phyloP scores from a whole-genome alignment of 2,329 filamentous ascomycete species.

The Hymenoscyphus scutula region DNA sequence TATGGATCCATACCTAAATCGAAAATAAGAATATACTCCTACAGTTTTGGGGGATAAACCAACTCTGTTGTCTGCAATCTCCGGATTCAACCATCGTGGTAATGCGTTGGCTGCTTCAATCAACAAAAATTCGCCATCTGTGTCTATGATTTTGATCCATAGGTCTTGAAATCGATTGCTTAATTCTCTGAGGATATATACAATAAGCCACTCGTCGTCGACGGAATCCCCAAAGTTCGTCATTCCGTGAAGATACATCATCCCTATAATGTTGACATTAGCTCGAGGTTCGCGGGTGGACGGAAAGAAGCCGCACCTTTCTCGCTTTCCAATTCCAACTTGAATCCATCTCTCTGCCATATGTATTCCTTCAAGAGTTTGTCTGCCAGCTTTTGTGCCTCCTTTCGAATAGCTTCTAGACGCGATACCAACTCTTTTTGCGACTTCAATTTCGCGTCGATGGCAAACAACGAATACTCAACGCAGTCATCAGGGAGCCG shows the following conservation, averaged over 20 bases:
- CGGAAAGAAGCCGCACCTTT: slow-evolving; percentile 46
- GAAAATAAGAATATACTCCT: background rate
- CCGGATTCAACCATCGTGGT: slow-evolving; percentile 87
- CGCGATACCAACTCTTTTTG: slow-evolving; percentile 56
- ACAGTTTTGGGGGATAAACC: slow-evolving; percentile 18
- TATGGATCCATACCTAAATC: slow-evolving; percentile 74
- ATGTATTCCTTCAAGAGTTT: slow-evolving; percentile 79
- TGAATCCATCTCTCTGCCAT: slow-evolving; percentile 86
- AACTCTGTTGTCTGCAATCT: slow-evolving; percentile 77
- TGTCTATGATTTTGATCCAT: slow-evolving; percentile 82
- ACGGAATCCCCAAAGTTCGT: slow-evolving; percentile 93
- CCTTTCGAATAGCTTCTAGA: slow-evolving; percentile 71
- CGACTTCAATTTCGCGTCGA: slow-evolving; percentile 56
- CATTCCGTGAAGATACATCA: slow-evolving; percentile 67
- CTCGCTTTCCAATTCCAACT: slow-evolving; percentile 55
- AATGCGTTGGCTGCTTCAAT: slow-evolving; percentile 88
- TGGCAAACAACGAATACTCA: slow-evolving; percentile 76
- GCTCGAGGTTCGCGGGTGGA: background rate
- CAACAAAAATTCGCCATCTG: slow-evolving; percentile 91
- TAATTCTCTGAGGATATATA: slow-evolving; percentile 82
- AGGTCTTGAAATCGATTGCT: slow-evolving; percentile 68
- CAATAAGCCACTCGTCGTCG: slow-evolving; percentile 96
- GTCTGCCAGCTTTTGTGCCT: slow-evolving; percentile 60
- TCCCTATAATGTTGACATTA: slow-evolving; percentile 37
- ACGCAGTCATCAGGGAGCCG: slow-evolving; percentile 78